Percentiles rank a stretch among this genome's conserved stretches.
These are phyloP conservation scores for Chaetomiaceae sp. DNA, from an alignment of 2,329 filamentous ascomycete genomes.

Conservation along the genomic window DNA sequence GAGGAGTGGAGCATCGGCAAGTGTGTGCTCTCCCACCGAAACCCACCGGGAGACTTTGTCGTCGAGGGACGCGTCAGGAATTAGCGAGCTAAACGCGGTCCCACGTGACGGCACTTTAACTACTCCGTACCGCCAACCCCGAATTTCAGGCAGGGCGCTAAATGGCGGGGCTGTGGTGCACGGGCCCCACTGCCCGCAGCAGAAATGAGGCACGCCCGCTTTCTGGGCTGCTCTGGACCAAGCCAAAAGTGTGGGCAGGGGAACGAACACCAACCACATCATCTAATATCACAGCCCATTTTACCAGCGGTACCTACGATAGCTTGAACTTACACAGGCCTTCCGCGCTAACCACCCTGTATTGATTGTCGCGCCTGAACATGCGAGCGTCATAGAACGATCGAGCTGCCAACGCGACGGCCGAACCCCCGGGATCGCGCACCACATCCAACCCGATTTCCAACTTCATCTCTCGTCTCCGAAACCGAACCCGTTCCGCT, in stretches of 20 bases:
- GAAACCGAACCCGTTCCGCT: not conserved
- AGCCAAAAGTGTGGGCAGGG: not conserved
- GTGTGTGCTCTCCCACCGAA: too few species aligned
- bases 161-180: constrained; percentile 15
- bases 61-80: not conserved
- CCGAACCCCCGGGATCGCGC: constrained; percentile 7
- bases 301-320: too few species aligned
- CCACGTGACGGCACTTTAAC: constrained; percentile 1
- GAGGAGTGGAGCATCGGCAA: not conserved
- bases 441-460: constrained; percentile 2
- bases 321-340: not conserved
- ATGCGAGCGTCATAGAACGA: constrained; percentile 22
- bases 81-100: not conserved
- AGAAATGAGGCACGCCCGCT: constrained; percentile 11
- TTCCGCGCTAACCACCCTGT: not conserved
- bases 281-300: not conserved
- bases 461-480: not conserved
- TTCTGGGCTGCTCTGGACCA: not conserved
- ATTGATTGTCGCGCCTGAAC: constrained; percentile 10
- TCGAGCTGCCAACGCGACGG: constrained; percentile 18
- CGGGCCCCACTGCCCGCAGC: constrained; percentile 8
- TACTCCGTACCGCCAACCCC: not conserved
- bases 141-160: constrained; percentile 1
- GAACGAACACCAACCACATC: not conserved
- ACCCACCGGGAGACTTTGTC: not conserved